Evolutionary conservation across 2,329 filamentous ascomycete genomes (phyloP).

Genomic region (Aquanectria penicillioides): DNA sequence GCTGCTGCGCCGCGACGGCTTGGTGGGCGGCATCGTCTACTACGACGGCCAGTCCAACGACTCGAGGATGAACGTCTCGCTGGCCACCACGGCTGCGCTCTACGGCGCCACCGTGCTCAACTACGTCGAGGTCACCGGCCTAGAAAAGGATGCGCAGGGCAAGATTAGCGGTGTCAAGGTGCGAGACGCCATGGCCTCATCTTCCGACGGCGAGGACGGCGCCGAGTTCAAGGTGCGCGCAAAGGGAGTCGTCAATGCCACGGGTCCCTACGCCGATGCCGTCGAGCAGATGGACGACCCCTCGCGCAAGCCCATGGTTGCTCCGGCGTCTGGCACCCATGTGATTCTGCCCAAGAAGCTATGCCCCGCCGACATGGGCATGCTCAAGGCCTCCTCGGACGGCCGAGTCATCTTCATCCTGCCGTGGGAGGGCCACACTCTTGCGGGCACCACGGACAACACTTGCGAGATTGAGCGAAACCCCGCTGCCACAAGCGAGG

Average conservation of each 20-base stretch:
- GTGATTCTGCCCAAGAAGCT: constrained; percentile 83
- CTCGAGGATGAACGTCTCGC: constrained; percentile 86
- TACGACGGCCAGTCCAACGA: constrained; percentile 91
- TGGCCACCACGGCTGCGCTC: constrained; percentile 81
- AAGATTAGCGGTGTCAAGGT: constrained; percentile 73
- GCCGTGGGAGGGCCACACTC: constrained; percentile 87
- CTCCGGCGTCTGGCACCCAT: constrained; percentile 84
- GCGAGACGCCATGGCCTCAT: constrained; percentile 67
- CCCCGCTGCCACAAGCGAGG: constrained; percentile 79
- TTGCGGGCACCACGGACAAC: constrained; percentile 84
- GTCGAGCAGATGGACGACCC: constrained; percentile 85
- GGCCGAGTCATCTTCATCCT: constrained; percentile 91
- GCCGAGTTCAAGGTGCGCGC: constrained; percentile 76
- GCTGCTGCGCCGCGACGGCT: constrained; percentile 77
- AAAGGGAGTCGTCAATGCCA: constrained; percentile 86
- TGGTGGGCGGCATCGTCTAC: constrained; percentile 84
- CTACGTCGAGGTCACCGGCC: constrained; percentile 79
- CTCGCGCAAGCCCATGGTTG: constrained; percentile 75
- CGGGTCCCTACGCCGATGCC: constrained; percentile 82
- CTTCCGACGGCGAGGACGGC: constrained; percentile 64
- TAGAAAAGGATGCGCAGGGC: constrained; percentile 77
- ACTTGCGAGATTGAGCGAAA: constrained; percentile 74
- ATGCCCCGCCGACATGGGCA: constrained; percentile 81
- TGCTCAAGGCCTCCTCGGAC: constrained; percentile 86
- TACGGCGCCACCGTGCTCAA: constrained; percentile 85